Percentiles rank a stretch among this genome's conserved stretches.
These are phyloP conservation scores for Micractinium conductrix DNA, from an alignment of 139 green algal species.

Conservation along the genomic window DNA sequence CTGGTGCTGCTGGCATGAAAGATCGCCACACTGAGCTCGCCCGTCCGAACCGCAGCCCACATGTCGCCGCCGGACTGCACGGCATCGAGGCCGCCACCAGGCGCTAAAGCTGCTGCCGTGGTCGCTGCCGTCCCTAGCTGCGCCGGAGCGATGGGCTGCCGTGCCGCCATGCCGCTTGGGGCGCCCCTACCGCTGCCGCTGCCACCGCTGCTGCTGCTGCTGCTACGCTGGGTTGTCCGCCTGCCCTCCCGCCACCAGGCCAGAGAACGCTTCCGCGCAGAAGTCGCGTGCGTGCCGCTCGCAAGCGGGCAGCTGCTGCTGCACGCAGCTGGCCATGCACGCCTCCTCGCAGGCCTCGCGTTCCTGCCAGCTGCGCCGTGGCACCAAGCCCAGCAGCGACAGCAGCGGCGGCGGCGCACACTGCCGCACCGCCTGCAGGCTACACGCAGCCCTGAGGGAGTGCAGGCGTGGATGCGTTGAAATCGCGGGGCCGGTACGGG, in stretches of 20 bases:
- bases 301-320: neutral
- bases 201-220: neutral
- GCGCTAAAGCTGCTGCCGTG: neutral
- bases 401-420: neutral
- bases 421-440: neutral
- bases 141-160: neutral
- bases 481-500: neutral
- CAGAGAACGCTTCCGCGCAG: conserved; percentile 2
- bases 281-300: conserved; percentile 6
- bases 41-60: neutral
- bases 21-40: neutral
- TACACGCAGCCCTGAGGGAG: neutral
- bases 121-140: neutral
- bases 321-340: conserved; percentile 6
- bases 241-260: neutral
- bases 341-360: conserved; percentile 5
- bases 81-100: neutral
- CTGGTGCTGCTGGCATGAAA: neutral
- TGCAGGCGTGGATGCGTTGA: neutral
- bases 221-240: neutral
- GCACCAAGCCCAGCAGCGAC: neutral
- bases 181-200: too few species aligned
- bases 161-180: neutral
- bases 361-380: conserved; percentile 18
- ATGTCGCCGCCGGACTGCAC: neutral